A percentile compares a stretch with the other conserved stretches of the same genome.
Evolutionary conservation across 2,329 filamentous ascomycete species (phyloP).

Genomic region (Beauveria sp.): DNA sequence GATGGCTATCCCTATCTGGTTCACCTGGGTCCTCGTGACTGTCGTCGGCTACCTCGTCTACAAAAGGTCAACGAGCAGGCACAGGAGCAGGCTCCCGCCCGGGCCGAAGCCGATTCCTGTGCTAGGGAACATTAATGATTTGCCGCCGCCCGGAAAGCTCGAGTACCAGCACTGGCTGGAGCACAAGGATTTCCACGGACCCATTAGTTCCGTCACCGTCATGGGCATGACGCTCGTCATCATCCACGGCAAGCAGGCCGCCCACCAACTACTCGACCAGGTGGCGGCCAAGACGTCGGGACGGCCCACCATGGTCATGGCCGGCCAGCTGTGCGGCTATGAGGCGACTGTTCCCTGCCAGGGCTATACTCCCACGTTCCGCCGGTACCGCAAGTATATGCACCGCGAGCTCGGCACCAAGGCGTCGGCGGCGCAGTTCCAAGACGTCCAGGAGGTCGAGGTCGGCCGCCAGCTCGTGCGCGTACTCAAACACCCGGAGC

Average conservation of each 20-base stretch:
- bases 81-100: constrained; percentile 28
- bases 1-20: neutral
- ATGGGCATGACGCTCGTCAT: constrained; percentile 31
- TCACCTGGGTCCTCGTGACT: neutral
- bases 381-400: constrained; percentile 19
- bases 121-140: constrained; percentile 38
- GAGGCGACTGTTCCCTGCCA: constrained; percentile 15
- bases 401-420: constrained; percentile 23
- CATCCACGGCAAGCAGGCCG: constrained; percentile 27
- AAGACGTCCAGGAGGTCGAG: constrained; percentile 10
- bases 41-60: neutral
- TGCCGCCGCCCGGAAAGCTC: constrained; percentile 28
- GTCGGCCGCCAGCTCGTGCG: constrained; percentile 7
- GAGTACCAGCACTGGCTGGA: constrained; percentile 31
- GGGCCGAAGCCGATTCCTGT: constrained; percentile 38
- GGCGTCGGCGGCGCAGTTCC: constrained; percentile 5
- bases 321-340: constrained; percentile 21
- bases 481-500: neutral
- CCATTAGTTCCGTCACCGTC: constrained; percentile 28
- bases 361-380: constrained; percentile 17
- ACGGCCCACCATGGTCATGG: constrained; percentile 21
- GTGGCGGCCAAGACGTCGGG: constrained; percentile 22
- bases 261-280: constrained; percentile 28
- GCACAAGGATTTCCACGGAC: constrained; percentile 27
- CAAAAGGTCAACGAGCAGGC: neutral